Evolutionary conservation across 768 basidiomycete species (phyloP).

Genomic region (Lentinula sp.): DNA sequence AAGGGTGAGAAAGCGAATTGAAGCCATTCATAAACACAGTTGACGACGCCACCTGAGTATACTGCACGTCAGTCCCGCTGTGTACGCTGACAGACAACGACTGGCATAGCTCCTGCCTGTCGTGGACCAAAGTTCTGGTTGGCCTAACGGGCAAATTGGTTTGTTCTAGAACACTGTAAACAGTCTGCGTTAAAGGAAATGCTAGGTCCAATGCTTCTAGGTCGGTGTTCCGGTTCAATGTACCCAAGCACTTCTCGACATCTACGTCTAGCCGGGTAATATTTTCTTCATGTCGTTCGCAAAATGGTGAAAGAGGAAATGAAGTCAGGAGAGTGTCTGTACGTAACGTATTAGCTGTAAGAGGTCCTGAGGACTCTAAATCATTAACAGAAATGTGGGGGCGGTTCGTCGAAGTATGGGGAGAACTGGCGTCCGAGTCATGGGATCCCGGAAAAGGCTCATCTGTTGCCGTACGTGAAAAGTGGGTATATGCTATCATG

Average conservation of each 20-base stretch:
- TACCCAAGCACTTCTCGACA: not conserved
- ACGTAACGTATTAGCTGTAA: not conserved
- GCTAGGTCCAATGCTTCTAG: slow-evolving; percentile 1
- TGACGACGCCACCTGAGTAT: not conserved
- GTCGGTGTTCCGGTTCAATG: not conserved
- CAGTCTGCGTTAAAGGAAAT: not conserved
- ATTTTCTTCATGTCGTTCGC: not conserved
- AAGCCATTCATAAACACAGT: not conserved
- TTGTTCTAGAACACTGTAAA: not conserved
- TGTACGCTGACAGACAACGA: not conserved
- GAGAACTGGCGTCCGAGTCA: not conserved
- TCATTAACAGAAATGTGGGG: not conserved
- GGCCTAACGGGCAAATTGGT: not conserved
- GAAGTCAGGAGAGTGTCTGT: not conserved
- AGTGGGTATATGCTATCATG: not conserved
- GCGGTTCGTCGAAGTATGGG: not conserved
- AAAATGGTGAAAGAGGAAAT: not conserved
- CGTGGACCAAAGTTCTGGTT: not conserved
- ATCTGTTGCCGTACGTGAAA: not conserved
- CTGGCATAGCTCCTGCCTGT: not conserved
- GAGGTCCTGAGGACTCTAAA: not conserved
- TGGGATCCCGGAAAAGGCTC: not conserved
- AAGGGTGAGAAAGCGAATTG: not conserved
- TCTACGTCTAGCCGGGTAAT: not conserved
- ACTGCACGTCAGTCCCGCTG: not conserved